These are phyloP conservation scores for Pharus latifolius DNA, from an alignment of 176 grass and related monocot genomes.

Conservation along the genomic window DNA sequence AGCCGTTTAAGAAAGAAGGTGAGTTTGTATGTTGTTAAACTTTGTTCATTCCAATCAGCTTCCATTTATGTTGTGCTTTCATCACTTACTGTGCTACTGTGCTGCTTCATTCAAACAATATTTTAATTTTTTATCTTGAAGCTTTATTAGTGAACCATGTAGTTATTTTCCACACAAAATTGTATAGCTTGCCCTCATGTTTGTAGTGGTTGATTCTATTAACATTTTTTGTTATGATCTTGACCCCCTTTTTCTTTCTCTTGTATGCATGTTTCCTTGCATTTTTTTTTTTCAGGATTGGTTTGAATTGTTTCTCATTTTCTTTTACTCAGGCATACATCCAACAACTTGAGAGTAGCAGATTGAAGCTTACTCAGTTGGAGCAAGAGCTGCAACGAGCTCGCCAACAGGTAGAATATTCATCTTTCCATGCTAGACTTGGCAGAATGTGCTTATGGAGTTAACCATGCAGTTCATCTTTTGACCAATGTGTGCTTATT, in stretches of 20 bases:
- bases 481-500: slow-evolving; percentile 23
- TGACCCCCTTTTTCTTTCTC: neutral
- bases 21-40: neutral
- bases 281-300: neutral
- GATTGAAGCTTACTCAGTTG: slow-evolving; percentile 86
- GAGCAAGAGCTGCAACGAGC: slow-evolving; percentile 83
- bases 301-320: slow-evolving; percentile 3
- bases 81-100: neutral
- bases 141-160: neutral
- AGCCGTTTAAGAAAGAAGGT: slow-evolving; percentile 97
- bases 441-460: neutral
- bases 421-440: neutral
- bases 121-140: neutral
- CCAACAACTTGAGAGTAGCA: slow-evolving; percentile 93
- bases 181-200: neutral
- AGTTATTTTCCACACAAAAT: neutral
- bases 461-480: neutral
- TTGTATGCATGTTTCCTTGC: neutral
- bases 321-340: slow-evolving; percentile 70
- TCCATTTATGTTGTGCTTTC: neutral
- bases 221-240: neutral
- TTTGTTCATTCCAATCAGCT: neutral
- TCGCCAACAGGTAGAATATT: slow-evolving; percentile 56
- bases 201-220: neutral
- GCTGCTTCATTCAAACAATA: neutral